Percentiles rank a stretch among this genome's conserved stretches.
phyloP scores from a whole-genome alignment of 2,329 filamentous ascomycete genomes.

The Ophiostoma ulmi region DNA sequence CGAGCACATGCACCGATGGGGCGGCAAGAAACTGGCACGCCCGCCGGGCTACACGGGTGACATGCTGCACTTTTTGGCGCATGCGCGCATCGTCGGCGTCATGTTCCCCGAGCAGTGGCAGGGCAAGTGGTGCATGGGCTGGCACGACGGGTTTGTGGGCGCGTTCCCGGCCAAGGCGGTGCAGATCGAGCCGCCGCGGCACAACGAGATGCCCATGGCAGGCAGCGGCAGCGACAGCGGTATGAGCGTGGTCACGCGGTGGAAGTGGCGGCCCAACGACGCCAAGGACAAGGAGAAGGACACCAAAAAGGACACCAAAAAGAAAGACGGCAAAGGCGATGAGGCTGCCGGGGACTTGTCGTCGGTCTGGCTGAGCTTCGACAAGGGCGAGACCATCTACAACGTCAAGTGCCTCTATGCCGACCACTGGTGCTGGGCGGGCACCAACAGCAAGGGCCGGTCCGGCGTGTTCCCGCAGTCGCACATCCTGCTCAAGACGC shows the following conservation, averaged over 20 bases:
- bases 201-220: slow-evolving; percentile 43
- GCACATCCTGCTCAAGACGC: slow-evolving; percentile 26
- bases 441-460: slow-evolving; percentile 35
- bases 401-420: slow-evolving; percentile 52
- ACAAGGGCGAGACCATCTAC: slow-evolving; percentile 61
- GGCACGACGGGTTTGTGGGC: slow-evolving; percentile 50
- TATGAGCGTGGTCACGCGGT: slow-evolving; percentile 46
- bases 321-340: slow-evolving; percentile 27
- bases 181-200: slow-evolving; percentile 45
- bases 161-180: slow-evolving; percentile 47
- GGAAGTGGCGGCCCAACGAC: slow-evolving; percentile 47
- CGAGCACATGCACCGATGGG: slow-evolving; percentile 36
- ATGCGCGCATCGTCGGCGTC: slow-evolving; percentile 47
- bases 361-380: slow-evolving; percentile 53
- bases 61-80: slow-evolving; percentile 41
- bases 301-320: background rate
- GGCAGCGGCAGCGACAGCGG: slow-evolving; percentile 43
- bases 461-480: slow-evolving; percentile 35
- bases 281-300: background rate
- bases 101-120: slow-evolving; percentile 48
- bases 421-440: slow-evolving; percentile 38
- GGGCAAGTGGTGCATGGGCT: slow-evolving; percentile 54
- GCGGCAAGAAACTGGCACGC: slow-evolving; percentile 34
- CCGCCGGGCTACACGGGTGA: slow-evolving; percentile 35
- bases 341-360: slow-evolving; percentile 26